These are phyloP conservation scores for Trypanosoma congolense DNA, from an alignment of 208 protist genomes.

Conservation along the genomic window DNA sequence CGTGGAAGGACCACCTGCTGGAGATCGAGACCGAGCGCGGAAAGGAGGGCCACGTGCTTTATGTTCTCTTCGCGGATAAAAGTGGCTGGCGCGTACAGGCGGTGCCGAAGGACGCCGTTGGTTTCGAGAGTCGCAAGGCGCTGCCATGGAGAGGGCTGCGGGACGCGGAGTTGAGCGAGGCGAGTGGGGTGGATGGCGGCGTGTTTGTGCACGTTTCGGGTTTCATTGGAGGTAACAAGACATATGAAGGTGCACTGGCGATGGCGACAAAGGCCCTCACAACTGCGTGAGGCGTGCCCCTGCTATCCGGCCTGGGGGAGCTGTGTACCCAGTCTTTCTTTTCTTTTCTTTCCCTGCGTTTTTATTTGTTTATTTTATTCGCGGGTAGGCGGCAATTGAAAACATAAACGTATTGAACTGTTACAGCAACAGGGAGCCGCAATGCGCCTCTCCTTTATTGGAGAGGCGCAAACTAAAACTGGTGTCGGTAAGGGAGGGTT, in stretches of 20 bases:
- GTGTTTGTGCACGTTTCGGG: conserved; percentile 95
- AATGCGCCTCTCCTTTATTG: too few species aligned
- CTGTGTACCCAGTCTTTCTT: neutral
- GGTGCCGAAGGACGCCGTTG: conserved; percentile 56
- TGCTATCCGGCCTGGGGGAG: neutral
- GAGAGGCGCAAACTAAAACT: too few species aligned
- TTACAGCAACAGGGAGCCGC: too few species aligned
- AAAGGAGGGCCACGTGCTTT: conserved; percentile 60
- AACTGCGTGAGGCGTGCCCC: neutral
- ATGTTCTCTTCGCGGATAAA: conserved; percentile 87
- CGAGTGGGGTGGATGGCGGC: conserved; percentile 82
- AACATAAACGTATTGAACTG: too few species aligned
- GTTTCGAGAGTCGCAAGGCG: conserved; percentile 82
- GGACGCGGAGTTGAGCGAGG: conserved; percentile 82
- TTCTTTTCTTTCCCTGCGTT: neutral
- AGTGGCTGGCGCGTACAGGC: conserved; percentile 90
- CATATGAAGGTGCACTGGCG: conserved; percentile 88
- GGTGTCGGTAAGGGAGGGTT: too few species aligned
- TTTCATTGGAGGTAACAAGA: conserved; percentile 95
- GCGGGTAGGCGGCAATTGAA: too few species aligned
- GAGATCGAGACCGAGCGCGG: conserved; percentile 75
- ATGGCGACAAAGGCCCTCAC: conserved; percentile 79
- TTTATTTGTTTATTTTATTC: too few species aligned
- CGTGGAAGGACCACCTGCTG: conserved; percentile 94
- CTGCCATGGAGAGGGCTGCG: conserved; percentile 92